Evolutionary conservation across 176 grass and related monocot genomes (phyloP).

Genomic region (Rhynchospora tenuis): DNA sequence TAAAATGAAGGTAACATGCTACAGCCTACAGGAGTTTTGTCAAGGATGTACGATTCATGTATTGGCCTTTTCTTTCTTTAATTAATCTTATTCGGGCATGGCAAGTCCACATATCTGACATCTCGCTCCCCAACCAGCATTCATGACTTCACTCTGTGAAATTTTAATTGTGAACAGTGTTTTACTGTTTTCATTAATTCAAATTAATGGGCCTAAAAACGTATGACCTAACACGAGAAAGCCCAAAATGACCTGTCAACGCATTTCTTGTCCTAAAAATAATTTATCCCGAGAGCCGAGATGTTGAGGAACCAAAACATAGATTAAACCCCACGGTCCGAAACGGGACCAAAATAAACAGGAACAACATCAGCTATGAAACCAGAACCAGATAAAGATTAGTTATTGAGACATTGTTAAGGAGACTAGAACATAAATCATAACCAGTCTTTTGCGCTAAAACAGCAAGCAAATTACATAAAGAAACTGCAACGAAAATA

Average conservation of each 20-base stretch:
- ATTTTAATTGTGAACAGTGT: neutral
- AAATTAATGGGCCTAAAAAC: neutral
- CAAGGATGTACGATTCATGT: neutral
- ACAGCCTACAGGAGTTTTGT: neutral
- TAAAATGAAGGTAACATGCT: conserved; percentile 1
- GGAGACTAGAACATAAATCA: neutral
- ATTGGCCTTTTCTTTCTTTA: neutral
- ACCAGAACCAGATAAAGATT: neutral
- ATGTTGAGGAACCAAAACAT: neutral
- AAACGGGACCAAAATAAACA: neutral
- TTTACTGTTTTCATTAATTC: no score
- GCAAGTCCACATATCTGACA: neutral
- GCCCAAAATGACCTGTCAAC: neutral
- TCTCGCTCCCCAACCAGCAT: neutral
- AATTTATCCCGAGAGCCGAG: no score
- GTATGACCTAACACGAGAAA: neutral
- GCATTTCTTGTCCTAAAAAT: no score
- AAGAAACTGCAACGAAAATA: neutral
- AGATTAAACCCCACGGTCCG: neutral
- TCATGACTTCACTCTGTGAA: neutral
- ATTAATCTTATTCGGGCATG: neutral
- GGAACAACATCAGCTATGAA: neutral
- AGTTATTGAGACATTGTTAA: no score
- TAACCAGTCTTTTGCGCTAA: neutral
- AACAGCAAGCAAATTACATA: neutral